phyloP scores from a whole-genome alignment of 768 basidiomycete genomes.

The Termitomyces sp. region DNA sequence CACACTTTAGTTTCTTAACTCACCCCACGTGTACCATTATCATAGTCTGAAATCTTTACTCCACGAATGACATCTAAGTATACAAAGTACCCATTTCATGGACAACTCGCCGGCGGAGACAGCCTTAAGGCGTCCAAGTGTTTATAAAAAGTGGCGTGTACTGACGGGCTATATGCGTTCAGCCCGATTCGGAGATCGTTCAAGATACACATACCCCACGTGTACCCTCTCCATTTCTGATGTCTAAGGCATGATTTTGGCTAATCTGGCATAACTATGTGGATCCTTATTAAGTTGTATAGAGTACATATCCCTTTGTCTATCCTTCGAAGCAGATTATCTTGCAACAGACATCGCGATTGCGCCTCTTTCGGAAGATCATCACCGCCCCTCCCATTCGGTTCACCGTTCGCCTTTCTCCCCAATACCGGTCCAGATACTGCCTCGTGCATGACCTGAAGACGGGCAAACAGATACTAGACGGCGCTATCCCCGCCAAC shows the following conservation, averaged over 20 bases:
- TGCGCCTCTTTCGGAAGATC: conserved; percentile 29
- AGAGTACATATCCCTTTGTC: conserved; percentile 44
- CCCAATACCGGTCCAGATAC: background rate
- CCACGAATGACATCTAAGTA: conserved; percentile 36
- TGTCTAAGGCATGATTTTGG: too few species aligned
- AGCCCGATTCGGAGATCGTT: too few species aligned
- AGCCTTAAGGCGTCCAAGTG: too few species aligned
- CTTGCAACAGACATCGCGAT: conserved; percentile 42
- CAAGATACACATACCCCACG: too few species aligned
- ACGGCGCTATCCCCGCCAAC: too few species aligned
- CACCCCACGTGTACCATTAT: background rate
- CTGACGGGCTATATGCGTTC: too few species aligned
- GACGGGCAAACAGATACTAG: too few species aligned
- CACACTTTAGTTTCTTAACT: background rate
- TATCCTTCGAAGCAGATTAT: conserved; percentile 50
- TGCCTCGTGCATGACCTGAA: too few species aligned
- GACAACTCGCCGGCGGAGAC: conserved; percentile 7
- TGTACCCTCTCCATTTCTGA: too few species aligned
- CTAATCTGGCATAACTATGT: too few species aligned
- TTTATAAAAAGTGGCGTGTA: too few species aligned
- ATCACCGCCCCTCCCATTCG: background rate
- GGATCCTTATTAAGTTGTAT: too few species aligned
- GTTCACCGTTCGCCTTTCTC: background rate
- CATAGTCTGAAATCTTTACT: conserved; percentile 40
- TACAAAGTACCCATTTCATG: conserved; percentile 41